Evolutionary conservation across 2,329 filamentous ascomycete species (phyloP).

Genomic region (Trichoderma lentiforme): DNA sequence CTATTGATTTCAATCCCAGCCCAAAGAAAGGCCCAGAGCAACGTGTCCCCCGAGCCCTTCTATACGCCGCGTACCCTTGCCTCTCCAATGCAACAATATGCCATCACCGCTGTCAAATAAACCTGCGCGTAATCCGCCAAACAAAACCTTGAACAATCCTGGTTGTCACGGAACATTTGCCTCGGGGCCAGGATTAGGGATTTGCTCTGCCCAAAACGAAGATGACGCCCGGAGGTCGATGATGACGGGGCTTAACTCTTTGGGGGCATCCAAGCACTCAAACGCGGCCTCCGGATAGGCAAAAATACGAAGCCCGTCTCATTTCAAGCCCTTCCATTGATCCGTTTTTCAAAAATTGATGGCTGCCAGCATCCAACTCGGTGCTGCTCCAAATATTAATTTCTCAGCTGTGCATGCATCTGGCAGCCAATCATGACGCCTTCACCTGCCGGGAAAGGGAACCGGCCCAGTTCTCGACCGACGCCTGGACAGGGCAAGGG

Average conservation of each 20-base stretch:
- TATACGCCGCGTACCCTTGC: background rate
- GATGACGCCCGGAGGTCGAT: background rate
- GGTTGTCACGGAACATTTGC: background rate
- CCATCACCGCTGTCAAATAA: background rate
- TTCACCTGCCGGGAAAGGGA: constrained; percentile 13
- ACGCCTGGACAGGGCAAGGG: background rate
- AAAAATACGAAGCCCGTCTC: background rate
- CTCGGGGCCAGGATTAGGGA: background rate
- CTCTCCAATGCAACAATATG: background rate
- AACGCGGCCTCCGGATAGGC: background rate
- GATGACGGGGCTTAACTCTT: background rate
- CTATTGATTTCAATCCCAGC: background rate
- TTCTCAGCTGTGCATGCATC: constrained; percentile 3
- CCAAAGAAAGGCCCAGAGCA: background rate
- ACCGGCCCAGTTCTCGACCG: constrained; percentile 10
- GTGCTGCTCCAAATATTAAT: background rate
- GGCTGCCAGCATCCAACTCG: background rate
- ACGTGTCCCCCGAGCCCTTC: background rate
- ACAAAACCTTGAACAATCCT: background rate
- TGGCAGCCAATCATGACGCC: constrained; percentile 8
- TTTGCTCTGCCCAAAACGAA: background rate
- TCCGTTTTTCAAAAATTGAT: background rate
- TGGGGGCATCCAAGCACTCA: background rate
- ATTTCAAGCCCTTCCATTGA: background rate
- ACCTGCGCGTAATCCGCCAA: background rate